These are phyloP conservation scores for Fraxinus sp. DNA, from an alignment of 305 asterid species.

Conservation along the genomic window DNA sequence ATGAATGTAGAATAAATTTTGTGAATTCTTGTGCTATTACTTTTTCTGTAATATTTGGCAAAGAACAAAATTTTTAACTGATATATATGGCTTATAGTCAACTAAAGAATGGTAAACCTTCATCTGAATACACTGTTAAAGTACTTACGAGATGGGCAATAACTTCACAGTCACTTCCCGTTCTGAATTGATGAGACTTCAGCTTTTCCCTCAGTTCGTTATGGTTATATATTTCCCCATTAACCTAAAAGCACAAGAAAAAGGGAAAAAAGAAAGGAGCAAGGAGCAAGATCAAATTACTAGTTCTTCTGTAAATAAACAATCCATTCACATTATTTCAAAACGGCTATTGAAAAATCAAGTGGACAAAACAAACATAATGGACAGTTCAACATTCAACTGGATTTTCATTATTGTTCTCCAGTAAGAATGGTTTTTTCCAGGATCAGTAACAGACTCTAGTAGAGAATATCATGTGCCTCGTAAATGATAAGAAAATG, in stretches of 20 bases:
- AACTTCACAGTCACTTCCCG: constrained; percentile 99
- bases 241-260: constrained; percentile 57
- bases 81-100: not conserved
- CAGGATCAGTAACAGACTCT: not conserved
- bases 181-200: constrained; percentile 73
- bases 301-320: not conserved
- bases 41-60: constrained; percentile 13
- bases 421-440: not conserved
- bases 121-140: constrained; percentile 11
- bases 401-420: constrained; percentile 6
- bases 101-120: not conserved
- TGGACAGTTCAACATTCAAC: not conserved
- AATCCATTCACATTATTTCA: not conserved
- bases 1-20: constrained; percentile 3
- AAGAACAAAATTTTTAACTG: not conserved
- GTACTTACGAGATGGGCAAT: constrained; percentile 93
- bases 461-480: not conserved
- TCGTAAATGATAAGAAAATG: not conserved
- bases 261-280: constrained; percentile 12
- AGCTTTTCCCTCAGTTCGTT: constrained; percentile 65
- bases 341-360: not conserved
- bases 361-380: not conserved
- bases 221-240: constrained; percentile 99
- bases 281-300: constrained; percentile 16
- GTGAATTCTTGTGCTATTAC: not conserved